phyloP scores from a whole-genome alignment of 2,329 filamentous ascomycete genomes.

The Paraconiothyrium sp. region DNA sequence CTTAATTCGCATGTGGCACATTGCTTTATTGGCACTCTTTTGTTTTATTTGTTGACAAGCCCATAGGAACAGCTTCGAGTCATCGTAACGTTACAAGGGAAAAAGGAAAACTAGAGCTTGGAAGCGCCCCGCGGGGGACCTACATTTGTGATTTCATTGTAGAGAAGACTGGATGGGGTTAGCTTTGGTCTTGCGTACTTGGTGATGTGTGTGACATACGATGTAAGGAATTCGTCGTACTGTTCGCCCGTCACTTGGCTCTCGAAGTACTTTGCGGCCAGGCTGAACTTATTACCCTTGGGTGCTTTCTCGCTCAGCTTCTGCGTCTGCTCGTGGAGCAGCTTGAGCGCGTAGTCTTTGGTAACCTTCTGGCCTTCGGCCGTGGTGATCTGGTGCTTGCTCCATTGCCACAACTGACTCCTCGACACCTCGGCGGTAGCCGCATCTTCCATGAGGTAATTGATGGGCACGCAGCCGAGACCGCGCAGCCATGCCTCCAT shows the following conservation, averaged over 20 bases:
- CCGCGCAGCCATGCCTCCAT: slow-evolving; percentile 99
- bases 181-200: slow-evolving; percentile 20
- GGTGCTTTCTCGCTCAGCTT: slow-evolving; percentile 77
- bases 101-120: slow-evolving; percentile 50
- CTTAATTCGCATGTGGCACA: slow-evolving; percentile 6
- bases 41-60: slow-evolving; percentile 8
- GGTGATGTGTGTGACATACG: slow-evolving; percentile 62
- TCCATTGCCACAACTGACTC: slow-evolving; percentile 97
- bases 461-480: slow-evolving; percentile 95
- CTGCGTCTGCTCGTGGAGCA: slow-evolving; percentile 86
- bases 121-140: slow-evolving; percentile 68
- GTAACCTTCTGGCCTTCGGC: slow-evolving; percentile 91
- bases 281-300: slow-evolving; percentile 89
- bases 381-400: slow-evolving; percentile 76
- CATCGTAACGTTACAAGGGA: slow-evolving; percentile 9
- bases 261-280: slow-evolving; percentile 92
- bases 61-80: not conserved
- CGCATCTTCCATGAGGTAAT: slow-evolving; percentile 98
- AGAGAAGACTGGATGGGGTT: slow-evolving; percentile 70
- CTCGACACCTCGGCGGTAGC: slow-evolving; percentile 96
- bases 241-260: slow-evolving; percentile 95
- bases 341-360: slow-evolving; percentile 86
- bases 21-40: not conserved
- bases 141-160: slow-evolving; percentile 85
- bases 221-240: slow-evolving; percentile 94